phyloP scores from a whole-genome alignment of 768 basidiomycete species.

The Naematelia aurantialba region DNA sequence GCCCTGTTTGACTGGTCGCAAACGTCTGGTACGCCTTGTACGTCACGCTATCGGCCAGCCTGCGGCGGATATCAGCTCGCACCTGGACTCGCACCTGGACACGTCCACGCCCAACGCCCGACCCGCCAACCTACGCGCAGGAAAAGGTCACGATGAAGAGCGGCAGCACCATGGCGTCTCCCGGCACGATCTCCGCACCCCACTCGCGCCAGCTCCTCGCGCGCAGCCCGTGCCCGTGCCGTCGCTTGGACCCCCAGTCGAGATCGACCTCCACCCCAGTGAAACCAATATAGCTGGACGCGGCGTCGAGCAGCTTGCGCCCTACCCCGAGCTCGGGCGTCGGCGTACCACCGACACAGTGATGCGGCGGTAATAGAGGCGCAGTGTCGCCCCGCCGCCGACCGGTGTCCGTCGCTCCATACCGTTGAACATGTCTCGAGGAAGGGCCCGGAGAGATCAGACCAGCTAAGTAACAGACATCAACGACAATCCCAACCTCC shows the following conservation, averaged over 20 bases:
- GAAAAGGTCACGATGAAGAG: slow-evolving; percentile 29
- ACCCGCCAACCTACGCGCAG: slow-evolving; percentile 31
- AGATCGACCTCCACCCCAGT: not conserved
- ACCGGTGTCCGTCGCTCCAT: not conserved
- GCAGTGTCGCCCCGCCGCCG: not conserved
- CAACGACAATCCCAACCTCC: too few species aligned
- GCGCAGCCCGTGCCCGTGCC: not conserved
- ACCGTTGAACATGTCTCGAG: not conserved
- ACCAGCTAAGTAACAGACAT: not conserved
- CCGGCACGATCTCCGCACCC: slow-evolving; percentile 1
- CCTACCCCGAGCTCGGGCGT: not conserved
- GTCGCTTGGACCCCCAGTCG: not conserved
- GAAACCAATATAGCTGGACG: not conserved
- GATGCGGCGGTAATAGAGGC: too few species aligned
- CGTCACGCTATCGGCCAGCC: slow-evolving; percentile 25
- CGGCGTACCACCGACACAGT: not conserved
- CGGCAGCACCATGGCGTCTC: slow-evolving; percentile 21
- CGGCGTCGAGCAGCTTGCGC: not conserved
- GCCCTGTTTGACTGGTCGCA: slow-evolving; percentile 34
- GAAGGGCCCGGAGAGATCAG: not conserved
- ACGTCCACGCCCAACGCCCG: slow-evolving; percentile 11
- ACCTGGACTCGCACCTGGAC: too few species aligned
- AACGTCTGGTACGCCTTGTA: slow-evolving; percentile 20
- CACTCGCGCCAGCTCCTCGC: not conserved
- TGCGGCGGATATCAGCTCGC: too few species aligned